phyloP scores from a whole-genome alignment of 2,329 filamentous ascomycete genomes.

The Fusarium miscanthi region DNA sequence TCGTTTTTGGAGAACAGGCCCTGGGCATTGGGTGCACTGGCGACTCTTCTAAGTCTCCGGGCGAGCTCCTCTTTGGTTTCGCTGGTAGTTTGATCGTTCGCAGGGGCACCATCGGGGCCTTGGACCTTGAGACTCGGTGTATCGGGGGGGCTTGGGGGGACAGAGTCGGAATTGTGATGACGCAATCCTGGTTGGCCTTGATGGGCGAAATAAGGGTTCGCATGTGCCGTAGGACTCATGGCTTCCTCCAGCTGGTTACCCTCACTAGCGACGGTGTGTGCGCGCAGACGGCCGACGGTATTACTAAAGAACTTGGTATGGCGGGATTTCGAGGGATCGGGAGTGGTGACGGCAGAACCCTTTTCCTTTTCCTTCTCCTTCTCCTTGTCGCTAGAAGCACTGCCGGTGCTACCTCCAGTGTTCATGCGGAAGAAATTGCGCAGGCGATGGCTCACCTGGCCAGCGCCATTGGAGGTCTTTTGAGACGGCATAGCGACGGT shows the following conservation, averaged over 20 bases:
- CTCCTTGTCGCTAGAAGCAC: conserved; percentile 52
- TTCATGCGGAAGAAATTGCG: conserved; percentile 80
- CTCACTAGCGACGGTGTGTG: conserved; percentile 91
- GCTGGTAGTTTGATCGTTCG: conserved; percentile 72
- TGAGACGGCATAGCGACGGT: conserved; percentile 60
- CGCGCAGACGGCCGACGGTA: conserved; percentile 86
- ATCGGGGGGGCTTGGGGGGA: conserved; percentile 91
- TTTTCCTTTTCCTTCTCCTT: conserved; percentile 55
- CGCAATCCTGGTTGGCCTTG: conserved; percentile 93
- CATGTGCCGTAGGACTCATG: conserved; percentile 90
- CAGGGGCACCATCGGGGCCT: conserved; percentile 71
- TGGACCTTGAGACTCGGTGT: conserved; percentile 83
- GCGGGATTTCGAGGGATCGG: conserved; percentile 68
- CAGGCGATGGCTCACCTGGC: conserved; percentile 74
- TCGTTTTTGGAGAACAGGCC: conserved; percentile 77
- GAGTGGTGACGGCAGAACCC: conserved; percentile 16
- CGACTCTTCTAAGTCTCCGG: conserved; percentile 90
- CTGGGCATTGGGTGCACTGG: conserved; percentile 96
- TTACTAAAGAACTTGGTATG: conserved; percentile 90
- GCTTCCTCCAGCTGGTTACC: conserved; percentile 89
- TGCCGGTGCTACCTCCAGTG: conserved; percentile 54
- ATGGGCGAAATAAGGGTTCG: conserved; percentile 97
- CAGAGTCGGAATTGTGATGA: conserved; percentile 94
- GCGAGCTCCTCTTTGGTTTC: conserved; percentile 94
- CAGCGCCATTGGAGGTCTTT: conserved; percentile 62